Base-by-base conservation (phyloP, 164 flowering plant genomes). In the Stephania japonica region DNA sequence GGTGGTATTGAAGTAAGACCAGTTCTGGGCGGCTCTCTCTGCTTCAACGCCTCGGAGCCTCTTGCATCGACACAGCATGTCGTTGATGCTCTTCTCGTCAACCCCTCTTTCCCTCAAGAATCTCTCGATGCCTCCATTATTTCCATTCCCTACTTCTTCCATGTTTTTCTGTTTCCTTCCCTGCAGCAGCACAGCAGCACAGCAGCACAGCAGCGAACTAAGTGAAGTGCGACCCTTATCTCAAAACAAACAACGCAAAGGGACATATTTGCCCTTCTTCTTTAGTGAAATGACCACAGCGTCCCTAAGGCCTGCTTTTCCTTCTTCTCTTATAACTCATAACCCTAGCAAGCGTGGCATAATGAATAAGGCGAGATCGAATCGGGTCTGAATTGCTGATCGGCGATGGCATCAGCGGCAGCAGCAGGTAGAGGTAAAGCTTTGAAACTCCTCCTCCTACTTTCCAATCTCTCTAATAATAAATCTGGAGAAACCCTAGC, bases 41-140 rank as follows among this genome's bases (percentile, higher is more conserved):
- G 80, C 79, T 42, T 81, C 80, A 7, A 79, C 76, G 43, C 71
- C 78, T 68, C 90, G 87, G 10, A 95, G 82, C 10, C 85, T 91
- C 88, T 86, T 93, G 86, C 98, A 96, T 75, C 77, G 93, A 64
- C 76, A 85, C 72, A 91, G 78, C 97, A 96, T 90, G 9, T 82
- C 85, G 21, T 80, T 4, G 65, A 96, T 89, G 42, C 73, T 85
- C 70, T 78, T 85, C 44, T 90, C 94, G 61, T 93, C 90, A 74
- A 96, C 92, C 25, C 98, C 95, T 74, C 79, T 83, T 65, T 91
- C 95, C 77, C 78, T 85, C 78, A 96, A 91, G 85, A 96, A 93
- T 83, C 94, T 88, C 80, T 86, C 72, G 41, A 91, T 80, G 81
- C 84, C 83, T 38, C 81, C 85, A 64, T n/a, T n/a, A n/a, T 74